Evolutionary conservation across 495 filamentous ascomycete genomes (phyloP).

Genomic region (Penicillium cosmopolitanum): DNA sequence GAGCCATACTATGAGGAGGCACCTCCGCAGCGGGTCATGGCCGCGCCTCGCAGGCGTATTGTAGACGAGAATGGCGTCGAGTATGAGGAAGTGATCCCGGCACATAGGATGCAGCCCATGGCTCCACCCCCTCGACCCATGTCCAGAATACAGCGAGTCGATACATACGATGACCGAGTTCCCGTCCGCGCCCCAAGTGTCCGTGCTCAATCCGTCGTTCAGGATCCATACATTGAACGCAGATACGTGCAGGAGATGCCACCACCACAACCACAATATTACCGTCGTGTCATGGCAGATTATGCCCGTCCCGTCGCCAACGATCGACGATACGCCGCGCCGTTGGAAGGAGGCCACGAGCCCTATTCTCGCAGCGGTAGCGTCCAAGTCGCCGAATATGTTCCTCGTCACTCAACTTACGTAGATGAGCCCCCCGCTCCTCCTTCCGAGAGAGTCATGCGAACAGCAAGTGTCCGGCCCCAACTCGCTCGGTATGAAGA

Average conservation of each 20-base stretch:
- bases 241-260: slow-evolving; percentile 53
- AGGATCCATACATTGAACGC: slow-evolving; percentile 47
- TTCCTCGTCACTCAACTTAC: slow-evolving; percentile 39
- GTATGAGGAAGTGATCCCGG: slow-evolving; percentile 63
- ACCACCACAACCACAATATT: slow-evolving; percentile 38
- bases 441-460: slow-evolving; percentile 54
- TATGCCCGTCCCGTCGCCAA: slow-evolving; percentile 40
- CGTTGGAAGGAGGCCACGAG: slow-evolving; percentile 42
- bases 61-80: slow-evolving; percentile 73
- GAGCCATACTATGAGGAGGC: slow-evolving; percentile 51
- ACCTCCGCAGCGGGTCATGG: slow-evolving; percentile 50
- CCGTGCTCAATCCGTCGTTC: slow-evolving; percentile 45
- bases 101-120: slow-evolving; percentile 47
- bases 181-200: slow-evolving; percentile 40
- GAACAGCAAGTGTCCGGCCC: slow-evolving; percentile 62
- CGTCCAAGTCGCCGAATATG: slow-evolving; percentile 49
- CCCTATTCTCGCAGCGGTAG: slow-evolving; percentile 41
- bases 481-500: slow-evolving; percentile 58
- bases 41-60: slow-evolving; percentile 62
- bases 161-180: slow-evolving; percentile 39
- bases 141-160: slow-evolving; percentile 34
- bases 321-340: slow-evolving; percentile 40
- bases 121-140: slow-evolving; percentile 50
- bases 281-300: slow-evolving; percentile 46
- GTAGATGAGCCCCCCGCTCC: slow-evolving; percentile 50